Base-by-base conservation (phyloP, 208 protist species). In the Trypanosoma lewisi region DNA sequence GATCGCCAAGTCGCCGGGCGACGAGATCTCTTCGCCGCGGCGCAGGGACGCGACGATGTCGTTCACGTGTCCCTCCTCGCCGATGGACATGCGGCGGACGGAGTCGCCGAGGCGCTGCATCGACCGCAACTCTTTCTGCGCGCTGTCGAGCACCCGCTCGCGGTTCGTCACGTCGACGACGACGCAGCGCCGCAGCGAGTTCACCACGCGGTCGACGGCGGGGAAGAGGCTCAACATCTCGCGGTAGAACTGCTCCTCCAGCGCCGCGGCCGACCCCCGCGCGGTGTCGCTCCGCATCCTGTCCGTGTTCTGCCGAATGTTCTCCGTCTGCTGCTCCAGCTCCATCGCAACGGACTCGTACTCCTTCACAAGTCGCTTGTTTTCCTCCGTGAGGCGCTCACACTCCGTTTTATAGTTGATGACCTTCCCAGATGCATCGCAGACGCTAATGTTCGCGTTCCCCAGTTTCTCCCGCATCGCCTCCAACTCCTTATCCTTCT, bases 381-480 rank as follows among this genome's bases (percentile, higher is more conserved):
- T 70, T 2, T 70, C 65, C 1, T 33, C 45, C 9, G 34, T 49
- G 37, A 82, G 50, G n/a, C 78, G 31, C 16, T 70, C 63, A 54
- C 65, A 82, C 37, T 66, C 72, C 4, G 25, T 41, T 44, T 78
- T 78, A 61, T 73, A 78, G 65, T 85, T 77, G n/a, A 76, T 48
- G 12, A 77, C 57, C 19, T 62, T 50, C 5, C 71, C 75, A 0
- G 75, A 70, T 2, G 66, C 73, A 19, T 65, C 52, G 28, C 55
- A 62, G 0, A 47, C 75, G 17, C 51, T 52, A 37, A 61, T 61
- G 14, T 65, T 70, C 11, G 75, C 82, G 37, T 78, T 45, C 6
- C 78, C 77, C 5, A 86, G 68, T 63, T 77, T 56, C 11, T 73
- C 73, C 28, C 77, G 78, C 54, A 89, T 68, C 30, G 62, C 55